Base-by-base conservation (phyloP, 75 land plant species). In the Isoetes taiwanensis region DNA sequence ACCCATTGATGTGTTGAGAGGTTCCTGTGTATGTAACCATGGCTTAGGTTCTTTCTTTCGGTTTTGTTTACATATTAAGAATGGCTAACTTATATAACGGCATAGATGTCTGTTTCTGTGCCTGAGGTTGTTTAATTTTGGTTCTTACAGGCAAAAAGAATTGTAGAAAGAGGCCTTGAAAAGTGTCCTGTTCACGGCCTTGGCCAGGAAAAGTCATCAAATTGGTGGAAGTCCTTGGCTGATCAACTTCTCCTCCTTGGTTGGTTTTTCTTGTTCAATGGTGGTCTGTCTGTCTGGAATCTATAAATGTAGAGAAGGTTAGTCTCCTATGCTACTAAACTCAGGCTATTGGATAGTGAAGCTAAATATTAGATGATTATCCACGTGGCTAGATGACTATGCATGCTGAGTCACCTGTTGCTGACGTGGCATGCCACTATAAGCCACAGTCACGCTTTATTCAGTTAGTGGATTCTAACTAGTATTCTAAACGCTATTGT, bases 161-260 rank as follows among this genome's bases (percentile, higher is more conserved):
- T 86, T 16, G 32, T 73, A 4, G 88, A 83, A 31, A 67, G 74
- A 40, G 50, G 68, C n/a, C 83, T 59, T 63, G 88, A 86, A 33
- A 75, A 75, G 63, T 72, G 70, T 39, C 93, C 78, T 39, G 41
- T 72, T 8, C 84, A 86, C 76, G 88, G 88, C 23, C 72, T 83
- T 41, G 93, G 93, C 25, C 89, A 64, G 48, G 72, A 63, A 4
- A 37, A 64, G 32, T 62, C 84, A 19, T 31, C 81, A 41, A 77
- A 60, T 65, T 86, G 93, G 93, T 86, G 93, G 93, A 86, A 86
- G 50, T 67, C 79, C 43, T 65, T 86, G 17, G 81, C 63, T 33
- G 72, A 72, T 57, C 88, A 77, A 30, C 73, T 86, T 30, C 68
- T 83, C 40, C 27, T 58, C 52, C 57, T 63, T 54, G 93, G 93